Percentiles rank a stretch among this genome's conserved stretches.
Evolutionary conservation across 441 rosid species (phyloP).

Genomic region (Corymbia calophylla): DNA sequence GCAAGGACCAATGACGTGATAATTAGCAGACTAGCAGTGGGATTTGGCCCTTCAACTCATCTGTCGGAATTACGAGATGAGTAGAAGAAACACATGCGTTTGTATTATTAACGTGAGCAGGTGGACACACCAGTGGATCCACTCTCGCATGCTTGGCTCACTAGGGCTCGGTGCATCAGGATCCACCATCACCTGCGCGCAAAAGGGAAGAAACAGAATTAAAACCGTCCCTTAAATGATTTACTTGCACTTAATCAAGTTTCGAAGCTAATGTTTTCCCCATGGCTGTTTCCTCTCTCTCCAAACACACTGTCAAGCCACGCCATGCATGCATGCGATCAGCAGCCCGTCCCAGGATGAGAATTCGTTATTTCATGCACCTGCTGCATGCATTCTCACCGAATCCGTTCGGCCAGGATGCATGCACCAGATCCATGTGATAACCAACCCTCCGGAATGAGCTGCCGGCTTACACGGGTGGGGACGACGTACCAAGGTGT

Average conservation of each 20-base stretch:
- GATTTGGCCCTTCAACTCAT: not conserved
- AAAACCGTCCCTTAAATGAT: not conserved
- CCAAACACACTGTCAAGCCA: not conserved
- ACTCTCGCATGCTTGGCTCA: conserved; percentile 80
- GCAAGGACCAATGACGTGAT: not conserved
- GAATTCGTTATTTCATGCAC: not conserved
- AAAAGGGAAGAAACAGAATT: not conserved
- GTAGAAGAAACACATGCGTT: not conserved
- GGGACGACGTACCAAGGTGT: conserved; percentile 35
- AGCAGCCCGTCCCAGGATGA: not conserved
- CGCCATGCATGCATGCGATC: not conserved
- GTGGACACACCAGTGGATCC: conserved; percentile 68
- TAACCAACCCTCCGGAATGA: not conserved
- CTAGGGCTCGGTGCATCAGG: conserved; percentile 98
- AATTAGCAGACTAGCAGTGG: not conserved
- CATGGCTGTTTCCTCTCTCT: not conserved
- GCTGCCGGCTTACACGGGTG: not conserved
- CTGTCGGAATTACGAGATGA: not conserved
- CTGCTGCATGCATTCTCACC: not conserved
- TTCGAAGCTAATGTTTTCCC: not conserved
- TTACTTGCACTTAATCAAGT: not conserved
- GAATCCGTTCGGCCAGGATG: not conserved
- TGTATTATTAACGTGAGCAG: not conserved
- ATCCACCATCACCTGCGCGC: conserved; percentile 65
- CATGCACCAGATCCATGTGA: not conserved